phyloP scores from a whole-genome alignment of 2,329 filamentous ascomycete species.

The Eutypella sp. region DNA sequence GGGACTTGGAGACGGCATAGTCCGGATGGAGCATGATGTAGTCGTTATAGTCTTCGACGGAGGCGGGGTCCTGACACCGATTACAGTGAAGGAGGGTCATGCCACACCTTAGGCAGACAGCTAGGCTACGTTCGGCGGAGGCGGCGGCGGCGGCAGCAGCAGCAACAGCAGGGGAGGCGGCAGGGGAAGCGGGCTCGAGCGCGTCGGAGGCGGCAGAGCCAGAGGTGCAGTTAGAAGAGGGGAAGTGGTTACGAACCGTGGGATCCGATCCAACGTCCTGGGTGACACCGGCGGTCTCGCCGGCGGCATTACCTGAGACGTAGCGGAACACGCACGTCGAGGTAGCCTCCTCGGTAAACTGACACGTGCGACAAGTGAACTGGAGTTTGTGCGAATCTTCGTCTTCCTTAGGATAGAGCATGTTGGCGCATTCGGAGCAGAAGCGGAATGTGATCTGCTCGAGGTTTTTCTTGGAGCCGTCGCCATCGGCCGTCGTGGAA shows the following conservation, averaged over 20 bases:
- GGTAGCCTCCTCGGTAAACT: conserved; percentile 79
- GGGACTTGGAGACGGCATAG: conserved; percentile 13
- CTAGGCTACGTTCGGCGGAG: conserved; percentile 14
- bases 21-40: conserved; percentile 16
- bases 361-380: conserved; percentile 94
- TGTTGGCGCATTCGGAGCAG: conserved; percentile 98
- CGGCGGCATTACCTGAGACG: conserved; percentile 82
- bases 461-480: conserved; percentile 44
- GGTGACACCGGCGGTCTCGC: conserved; percentile 94
- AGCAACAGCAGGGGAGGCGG: conserved; percentile 4
- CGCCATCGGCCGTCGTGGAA: conserved; percentile 45
- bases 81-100: conserved; percentile 26
- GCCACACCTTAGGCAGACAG: conserved; percentile 27
- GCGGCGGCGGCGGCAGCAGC: conserved; percentile 1
- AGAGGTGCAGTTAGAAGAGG: conserved; percentile 13
- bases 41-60: conserved; percentile 23
- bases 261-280: conserved; percentile 96
- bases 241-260: conserved; percentile 73
- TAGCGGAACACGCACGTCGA: conserved; percentile 95
- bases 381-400: conserved; percentile 76
- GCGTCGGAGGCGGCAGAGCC: conserved; percentile 2
- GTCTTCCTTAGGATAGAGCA: conserved; percentile 97
- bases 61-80: conserved; percentile 22
- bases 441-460: conserved; percentile 95
- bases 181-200: conserved; percentile 12